phyloP scores from a whole-genome alignment of 2,329 filamentous ascomycete genomes.

The Ophiostoma fasciatum region DNA sequence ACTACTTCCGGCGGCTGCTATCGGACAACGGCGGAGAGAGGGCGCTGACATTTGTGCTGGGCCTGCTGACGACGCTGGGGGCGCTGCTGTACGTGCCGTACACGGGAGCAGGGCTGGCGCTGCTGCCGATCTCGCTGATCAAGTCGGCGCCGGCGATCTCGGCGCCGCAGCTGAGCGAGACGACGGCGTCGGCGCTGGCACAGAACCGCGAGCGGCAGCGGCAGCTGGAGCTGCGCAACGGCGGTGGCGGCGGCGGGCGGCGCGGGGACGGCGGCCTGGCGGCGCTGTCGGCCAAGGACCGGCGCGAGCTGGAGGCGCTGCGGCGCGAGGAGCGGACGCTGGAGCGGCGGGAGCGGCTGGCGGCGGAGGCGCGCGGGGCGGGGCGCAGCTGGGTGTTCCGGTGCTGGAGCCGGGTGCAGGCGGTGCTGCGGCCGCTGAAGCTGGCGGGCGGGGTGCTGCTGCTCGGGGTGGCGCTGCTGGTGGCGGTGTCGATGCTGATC shows the following conservation, averaged over 20 bases:
- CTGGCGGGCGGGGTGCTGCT: conserved; percentile 71
- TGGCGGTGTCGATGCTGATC: conserved; percentile 88
- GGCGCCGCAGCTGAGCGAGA: conserved; percentile 60
- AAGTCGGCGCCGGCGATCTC: conserved; percentile 82
- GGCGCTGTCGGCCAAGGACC: conserved; percentile 75
- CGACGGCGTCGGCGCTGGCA: conserved; percentile 66
- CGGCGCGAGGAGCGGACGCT: conserved; percentile 85
- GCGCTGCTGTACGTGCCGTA: conserved; percentile 79
- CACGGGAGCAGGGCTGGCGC: conserved; percentile 73
- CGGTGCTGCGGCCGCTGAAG: conserved; percentile 76
- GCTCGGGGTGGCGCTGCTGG: conserved; percentile 55
- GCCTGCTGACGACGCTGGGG: conserved; percentile 76
- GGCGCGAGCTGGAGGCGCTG: conserved; percentile 74
- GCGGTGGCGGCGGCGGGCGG: too few species aligned
- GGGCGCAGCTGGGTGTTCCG: conserved; percentile 60
- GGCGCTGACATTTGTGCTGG: conserved; percentile 77
- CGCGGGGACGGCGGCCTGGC: conserved; percentile 53
- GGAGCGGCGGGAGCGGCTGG: conserved; percentile 74
- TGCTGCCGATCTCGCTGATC: conserved; percentile 81
- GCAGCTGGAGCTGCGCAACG: conserved; percentile 75
- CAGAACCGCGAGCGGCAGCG: conserved; percentile 83
- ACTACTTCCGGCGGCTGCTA: conserved; percentile 80
- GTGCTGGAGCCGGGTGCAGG: conserved; percentile 65
- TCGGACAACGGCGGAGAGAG: conserved; percentile 83
- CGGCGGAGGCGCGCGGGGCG: conserved; percentile 66